Base-by-base conservation (phyloP, 768 basidiomycete genomes). In the Gyrodon lividus region DNA sequence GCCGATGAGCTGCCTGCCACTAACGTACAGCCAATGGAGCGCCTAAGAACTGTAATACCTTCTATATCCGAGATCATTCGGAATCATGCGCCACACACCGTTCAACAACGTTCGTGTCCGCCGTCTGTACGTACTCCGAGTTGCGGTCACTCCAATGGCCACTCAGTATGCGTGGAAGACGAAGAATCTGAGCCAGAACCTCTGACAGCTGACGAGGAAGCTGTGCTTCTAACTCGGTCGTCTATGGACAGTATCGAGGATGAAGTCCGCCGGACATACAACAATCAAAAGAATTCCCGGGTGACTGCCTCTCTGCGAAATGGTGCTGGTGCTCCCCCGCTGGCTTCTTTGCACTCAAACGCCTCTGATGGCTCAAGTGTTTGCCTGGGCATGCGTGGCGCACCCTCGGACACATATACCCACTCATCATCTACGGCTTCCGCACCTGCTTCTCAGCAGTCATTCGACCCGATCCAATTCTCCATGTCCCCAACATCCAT, bases 31-130 rank as follows among this genome's bases (percentile, higher is more conserved):
- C 69, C 55, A 33, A 45, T 55, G 40, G 63, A 65, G 43, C 69
- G 63, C 26, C 65, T 61, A 63, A 81, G 81, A 66, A 73, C 72
- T 17, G 64, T 86, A 44, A 80, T 84, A 6, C 91, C 92, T 42
- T 89, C 89, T 13, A 94, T 94, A 64, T 87, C 86, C 35, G 91
- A 94, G 50, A 94, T 94, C 54, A 93, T 94, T 54, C 84, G 87
- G 24, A 80, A 80, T 23, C 83, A 92, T 39, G 83, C 84, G 3
- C 87, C 88, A n/a, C 74, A 72, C 19, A 73, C 79, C 57, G 70
- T 72, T 44, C 82, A 67, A 66, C 24, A 77, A 28, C 28, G 79
- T 35, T 70, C 76, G n/a, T 74, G 77, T 34, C 75, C 77, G 26
- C 60, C 77, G n/a, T 70, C 71, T 52, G 58, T 59, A 56, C 77